Percentiles rank a stretch among this genome's conserved stretches.
Conservation (phyloP, 805 yeast species). For the Kodamaea kakaduensis region DNA sequence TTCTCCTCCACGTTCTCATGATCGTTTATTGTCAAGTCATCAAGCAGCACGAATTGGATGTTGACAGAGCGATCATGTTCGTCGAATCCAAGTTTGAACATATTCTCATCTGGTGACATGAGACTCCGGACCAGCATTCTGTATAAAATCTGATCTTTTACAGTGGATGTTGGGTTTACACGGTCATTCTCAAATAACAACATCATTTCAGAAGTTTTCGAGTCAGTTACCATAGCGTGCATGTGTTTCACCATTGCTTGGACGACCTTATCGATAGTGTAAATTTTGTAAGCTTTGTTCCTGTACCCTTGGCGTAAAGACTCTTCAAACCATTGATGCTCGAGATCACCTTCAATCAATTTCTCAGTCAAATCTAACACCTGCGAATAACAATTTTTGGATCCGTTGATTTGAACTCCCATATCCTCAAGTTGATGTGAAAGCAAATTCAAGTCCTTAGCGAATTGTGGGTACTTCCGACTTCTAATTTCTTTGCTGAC, state of each 20-base stretch:
- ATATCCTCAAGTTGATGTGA: constrained; percentile 77
- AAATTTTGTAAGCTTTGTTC: constrained; percentile 87
- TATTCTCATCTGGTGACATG: constrained; percentile 79
- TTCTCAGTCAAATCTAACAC: constrained; percentile 69
- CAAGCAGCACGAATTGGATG: constrained; percentile 81
- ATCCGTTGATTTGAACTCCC: constrained; percentile 68
- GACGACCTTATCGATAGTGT: constrained; percentile 89
- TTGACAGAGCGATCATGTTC: constrained; percentile 49
- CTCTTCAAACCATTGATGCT: constrained; percentile 94
- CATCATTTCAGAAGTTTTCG: constrained; percentile 75
- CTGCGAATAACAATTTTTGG: constrained; percentile 68
- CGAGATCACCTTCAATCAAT: constrained; percentile 84
- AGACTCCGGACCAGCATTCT: constrained; percentile 81
- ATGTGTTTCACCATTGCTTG: constrained; percentile 73
- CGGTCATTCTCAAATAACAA: constrained; percentile 82
- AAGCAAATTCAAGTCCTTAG: constrained; percentile 77
- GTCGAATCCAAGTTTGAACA: constrained; percentile 82
- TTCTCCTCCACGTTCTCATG: constrained; percentile 73
- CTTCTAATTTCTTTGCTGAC: constrained; percentile 69
- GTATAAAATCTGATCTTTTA: constrained; percentile 84
- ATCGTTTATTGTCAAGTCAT: constrained; percentile 72
- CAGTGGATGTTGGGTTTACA: constrained; percentile 55
- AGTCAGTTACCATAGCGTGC: constrained; percentile 77
- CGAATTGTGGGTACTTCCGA: constrained; percentile 68
- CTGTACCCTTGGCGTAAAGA: constrained; percentile 91